These are phyloP conservation scores for Leccinum subgranulosum DNA, from an alignment of 768 basidiomycete species.

Conservation along the genomic window DNA sequence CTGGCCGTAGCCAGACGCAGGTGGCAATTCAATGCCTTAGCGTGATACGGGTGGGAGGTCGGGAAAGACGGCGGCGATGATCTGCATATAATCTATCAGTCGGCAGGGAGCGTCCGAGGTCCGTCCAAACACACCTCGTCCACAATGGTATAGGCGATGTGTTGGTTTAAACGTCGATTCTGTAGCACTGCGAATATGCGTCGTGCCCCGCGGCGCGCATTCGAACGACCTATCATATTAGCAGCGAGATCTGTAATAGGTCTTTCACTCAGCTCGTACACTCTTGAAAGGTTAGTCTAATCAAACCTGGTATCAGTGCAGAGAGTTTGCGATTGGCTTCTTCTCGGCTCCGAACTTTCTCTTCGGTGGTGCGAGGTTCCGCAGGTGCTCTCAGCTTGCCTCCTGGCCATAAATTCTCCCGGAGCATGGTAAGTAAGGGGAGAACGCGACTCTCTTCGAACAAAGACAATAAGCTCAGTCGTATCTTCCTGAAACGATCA, in stretches of 20 bases:
- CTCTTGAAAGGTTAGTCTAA: not conserved
- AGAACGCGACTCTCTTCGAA: slow-evolving; percentile 71
- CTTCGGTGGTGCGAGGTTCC: slow-evolving; percentile 70
- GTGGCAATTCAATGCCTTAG: not conserved
- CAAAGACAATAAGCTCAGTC: slow-evolving; percentile 66
- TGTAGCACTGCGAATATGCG: slow-evolving; percentile 93
- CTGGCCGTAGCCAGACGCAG: not conserved
- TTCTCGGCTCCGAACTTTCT: slow-evolving; percentile 76
- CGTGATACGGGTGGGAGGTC: slow-evolving; percentile 32
- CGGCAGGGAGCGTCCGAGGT: not conserved
- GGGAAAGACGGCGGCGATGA: slow-evolving; percentile 61
- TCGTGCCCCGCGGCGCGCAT: slow-evolving; percentile 89
- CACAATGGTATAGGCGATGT: slow-evolving; percentile 81
- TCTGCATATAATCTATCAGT: slow-evolving; percentile 32
- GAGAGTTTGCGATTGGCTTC: slow-evolving; percentile 91
- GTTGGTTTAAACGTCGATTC: slow-evolving; percentile 92
- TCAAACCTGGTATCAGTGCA: slow-evolving; percentile 82
- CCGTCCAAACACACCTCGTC: slow-evolving; percentile 67
- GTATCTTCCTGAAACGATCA: slow-evolving; percentile 67
- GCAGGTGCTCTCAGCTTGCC: slow-evolving; percentile 64
- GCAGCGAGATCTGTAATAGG: slow-evolving; percentile 75
- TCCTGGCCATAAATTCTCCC: slow-evolving; percentile 81
- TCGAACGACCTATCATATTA: slow-evolving; percentile 97
- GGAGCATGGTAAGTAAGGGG: slow-evolving; percentile 61
- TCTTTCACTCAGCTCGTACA: not conserved